A percentile compares a stretch with the other conserved stretches of the same genome.
These are phyloP conservation scores for Yarrowia sp. DNA, from an alignment of 805 yeast species.

Conservation along the genomic window DNA sequence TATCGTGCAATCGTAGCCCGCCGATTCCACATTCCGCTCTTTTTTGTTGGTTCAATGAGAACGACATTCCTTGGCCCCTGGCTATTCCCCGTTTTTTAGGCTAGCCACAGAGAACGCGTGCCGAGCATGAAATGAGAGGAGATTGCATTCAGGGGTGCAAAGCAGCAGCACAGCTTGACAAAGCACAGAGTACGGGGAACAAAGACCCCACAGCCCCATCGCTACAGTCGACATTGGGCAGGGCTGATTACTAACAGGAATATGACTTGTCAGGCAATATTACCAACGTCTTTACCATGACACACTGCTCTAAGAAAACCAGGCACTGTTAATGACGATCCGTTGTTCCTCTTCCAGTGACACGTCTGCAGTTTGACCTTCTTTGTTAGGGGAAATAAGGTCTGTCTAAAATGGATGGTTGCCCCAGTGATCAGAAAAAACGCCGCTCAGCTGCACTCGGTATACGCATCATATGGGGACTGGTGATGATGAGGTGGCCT, in stretches of 20 bases:
- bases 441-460: conserved; percentile 11
- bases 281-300: not conserved
- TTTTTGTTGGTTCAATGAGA: not conserved
- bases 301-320: not conserved
- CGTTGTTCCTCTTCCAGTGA: not conserved
- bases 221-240: not conserved
- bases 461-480: not conserved
- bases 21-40: not conserved
- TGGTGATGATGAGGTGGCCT: not conserved
- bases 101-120: conserved; percentile 9
- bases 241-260: not conserved
- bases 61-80: conserved; percentile 8
- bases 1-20: not conserved
- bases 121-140: conserved; percentile 18
- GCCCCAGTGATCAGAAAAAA: not conserved
- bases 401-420: not conserved
- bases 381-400: not conserved
- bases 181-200: not conserved
- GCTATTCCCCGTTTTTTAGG: conserved; percentile 13
- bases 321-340: not conserved
- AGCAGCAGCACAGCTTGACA: not conserved
- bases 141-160: conserved; percentile 21
- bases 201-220: not conserved
- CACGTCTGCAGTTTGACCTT: not conserved
- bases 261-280: not conserved